These are phyloP conservation scores for Rhynchospora breviuscula DNA, from an alignment of 176 grass and related monocot genomes.

Conservation along the genomic window DNA sequence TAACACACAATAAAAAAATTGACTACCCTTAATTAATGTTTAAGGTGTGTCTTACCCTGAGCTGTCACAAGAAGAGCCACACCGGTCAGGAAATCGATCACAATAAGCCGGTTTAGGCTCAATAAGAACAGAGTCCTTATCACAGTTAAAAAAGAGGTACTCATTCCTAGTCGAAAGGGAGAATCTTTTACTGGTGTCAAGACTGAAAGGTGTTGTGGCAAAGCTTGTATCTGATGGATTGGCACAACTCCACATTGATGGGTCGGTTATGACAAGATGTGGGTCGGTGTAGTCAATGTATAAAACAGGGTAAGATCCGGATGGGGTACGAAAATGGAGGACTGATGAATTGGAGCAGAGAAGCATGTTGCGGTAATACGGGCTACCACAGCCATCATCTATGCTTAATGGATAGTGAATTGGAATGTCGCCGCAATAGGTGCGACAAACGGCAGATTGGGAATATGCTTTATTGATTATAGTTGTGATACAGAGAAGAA, in stretches of 20 bases:
- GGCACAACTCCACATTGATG: constrained; percentile 82
- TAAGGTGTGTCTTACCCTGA: constrained; percentile 22
- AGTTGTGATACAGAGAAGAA: constrained; percentile 16
- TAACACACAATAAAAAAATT: neutral
- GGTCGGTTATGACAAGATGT: constrained; percentile 74
- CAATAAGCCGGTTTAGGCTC: constrained; percentile 59
- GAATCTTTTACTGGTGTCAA: constrained; percentile 92
- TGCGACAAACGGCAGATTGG: constrained; percentile 45
- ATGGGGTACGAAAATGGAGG: constrained; percentile 72
- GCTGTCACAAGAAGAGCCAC: constrained; percentile 85
- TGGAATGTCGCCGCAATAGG: constrained; percentile 57
- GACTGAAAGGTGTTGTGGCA: constrained; percentile 56
- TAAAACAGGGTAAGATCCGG: constrained; percentile 62
- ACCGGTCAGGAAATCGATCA: constrained; percentile 70
- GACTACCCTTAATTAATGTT: neutral
- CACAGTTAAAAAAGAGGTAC: constrained; percentile 88
- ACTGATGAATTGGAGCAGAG: constrained; percentile 49
- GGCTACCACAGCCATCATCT: constrained; percentile 86
- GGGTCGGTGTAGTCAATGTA: constrained; percentile 67
- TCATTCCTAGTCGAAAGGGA: constrained; percentile 77
- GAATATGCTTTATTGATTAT: neutral
- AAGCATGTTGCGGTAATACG: constrained; percentile 89
- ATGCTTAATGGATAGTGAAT: constrained; percentile 69
- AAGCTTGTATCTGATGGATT: constrained; percentile 30
- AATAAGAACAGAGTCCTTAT: constrained; percentile 55